These are phyloP conservation scores for Cicer pinnatifidum DNA, from an alignment of 306 rosid species.

Conservation along the genomic window DNA sequence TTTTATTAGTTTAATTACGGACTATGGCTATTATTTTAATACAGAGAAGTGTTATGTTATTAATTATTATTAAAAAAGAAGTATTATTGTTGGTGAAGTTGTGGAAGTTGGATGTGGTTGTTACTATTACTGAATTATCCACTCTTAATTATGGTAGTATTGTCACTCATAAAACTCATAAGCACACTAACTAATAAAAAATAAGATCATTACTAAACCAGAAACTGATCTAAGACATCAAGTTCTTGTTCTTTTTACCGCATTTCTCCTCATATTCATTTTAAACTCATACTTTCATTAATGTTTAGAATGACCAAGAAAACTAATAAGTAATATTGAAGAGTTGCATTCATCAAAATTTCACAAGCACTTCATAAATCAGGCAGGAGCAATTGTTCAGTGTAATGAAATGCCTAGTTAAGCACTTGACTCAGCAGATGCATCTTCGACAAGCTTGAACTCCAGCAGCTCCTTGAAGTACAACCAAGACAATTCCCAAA, in stretches of 20 bases:
- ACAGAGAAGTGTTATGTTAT: no score
- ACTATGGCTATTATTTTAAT: no score
- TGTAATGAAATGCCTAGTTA: slow-evolving; percentile 39
- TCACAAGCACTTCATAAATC: slow-evolving; percentile 6
- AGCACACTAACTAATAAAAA: background rate
- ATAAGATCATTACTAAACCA: background rate
- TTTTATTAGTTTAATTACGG: no score
- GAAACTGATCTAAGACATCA: background rate
- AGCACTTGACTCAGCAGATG: slow-evolving; percentile 34
- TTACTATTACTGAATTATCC: no score
- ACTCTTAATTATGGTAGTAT: no score
- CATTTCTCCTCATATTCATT: slow-evolving; percentile 2
- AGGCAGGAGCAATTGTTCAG: background rate
- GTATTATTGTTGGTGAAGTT: no score
- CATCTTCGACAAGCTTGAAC: slow-evolving; percentile 51
- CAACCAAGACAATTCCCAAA: slow-evolving; percentile 62
- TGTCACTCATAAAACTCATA: slow-evolving; percentile 13
- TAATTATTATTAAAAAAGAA: no score
- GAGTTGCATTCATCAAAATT: slow-evolving; percentile 20
- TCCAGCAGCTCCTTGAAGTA: slow-evolving; percentile 63
- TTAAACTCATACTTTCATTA: slow-evolving; percentile 6
- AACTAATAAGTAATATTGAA: slow-evolving; percentile 22
- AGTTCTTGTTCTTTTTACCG: background rate
- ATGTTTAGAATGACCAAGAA: background rate
- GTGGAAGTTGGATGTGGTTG: no score